Evolutionary conservation across 805 yeast species (phyloP), one percentile per base, ranked within the genome.

Genomic region (Suhomyces faveliae): DNA sequence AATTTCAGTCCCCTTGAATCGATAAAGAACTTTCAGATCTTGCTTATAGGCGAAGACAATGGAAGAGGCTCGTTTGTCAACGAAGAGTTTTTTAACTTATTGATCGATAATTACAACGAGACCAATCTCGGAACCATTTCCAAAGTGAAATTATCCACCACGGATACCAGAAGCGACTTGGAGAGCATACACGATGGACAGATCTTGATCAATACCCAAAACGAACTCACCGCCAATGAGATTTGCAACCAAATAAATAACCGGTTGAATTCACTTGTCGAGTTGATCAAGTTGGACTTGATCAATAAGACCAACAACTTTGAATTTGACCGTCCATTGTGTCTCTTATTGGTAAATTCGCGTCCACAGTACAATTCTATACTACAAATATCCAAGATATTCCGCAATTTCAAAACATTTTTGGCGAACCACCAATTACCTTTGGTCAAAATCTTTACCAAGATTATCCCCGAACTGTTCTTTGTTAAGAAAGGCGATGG

Each of bases 1-100:
- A 78, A 80, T 49, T 71, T 86, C 43, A 74, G 76, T 39, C 88
- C 92, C 0, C 55, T 77, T 6, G 60, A 63, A 20, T 76, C 74
- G 1, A 62, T 67, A 1, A 84, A 85, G 51, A 68, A 78, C 49
- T 77, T 84, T 49, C 78, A 77, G 47, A 63, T 81, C 6, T 51
- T 85, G 7, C 56, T 84, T 50, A 57, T 87, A 1, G 54, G 69
- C 2, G 76, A 73, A 51, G 47, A 50, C 23, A 51, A 49, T 13
- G 46, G 55, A 46, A 46, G 43, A 47, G 45, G 52, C 52, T 33
- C 70, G 65, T 20, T 57, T 23, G 58, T 67, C 33, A 51, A 52
- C 9, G 63, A 56, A 5, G 73, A 66, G 13, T 80, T 83, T 48
- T 56, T 80, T 37, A 63, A 70, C 20, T 54, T 71, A 0, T 52